These are phyloP conservation scores for Metroxylon sagu DNA, from an alignment of 176 grass and related monocot genomes.

Conservation along the genomic window DNA sequence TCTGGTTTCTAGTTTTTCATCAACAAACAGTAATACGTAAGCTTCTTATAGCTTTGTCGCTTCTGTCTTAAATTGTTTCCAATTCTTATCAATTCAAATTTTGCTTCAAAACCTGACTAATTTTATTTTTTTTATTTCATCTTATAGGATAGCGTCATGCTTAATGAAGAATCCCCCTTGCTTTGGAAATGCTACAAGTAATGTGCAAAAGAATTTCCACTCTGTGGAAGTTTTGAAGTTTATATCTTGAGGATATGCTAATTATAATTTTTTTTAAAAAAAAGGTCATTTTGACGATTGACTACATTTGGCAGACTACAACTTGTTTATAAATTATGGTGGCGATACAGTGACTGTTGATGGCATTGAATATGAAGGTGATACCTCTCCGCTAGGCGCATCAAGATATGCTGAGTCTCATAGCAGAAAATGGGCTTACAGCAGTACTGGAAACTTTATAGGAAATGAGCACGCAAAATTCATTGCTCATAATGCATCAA, in stretches of 20 bases:
- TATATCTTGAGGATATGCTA: too few relatives aligned
- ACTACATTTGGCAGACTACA: neutral
- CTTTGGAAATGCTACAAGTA: neutral
- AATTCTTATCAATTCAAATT: too few relatives aligned
- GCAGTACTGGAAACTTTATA: conserved; percentile 7
- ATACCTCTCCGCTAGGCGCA: neutral
- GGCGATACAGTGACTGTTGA: neutral
- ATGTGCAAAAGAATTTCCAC: too few relatives aligned
- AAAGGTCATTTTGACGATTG: too few relatives aligned
- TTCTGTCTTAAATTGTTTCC: too few relatives aligned
- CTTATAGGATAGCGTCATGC: conserved; percentile 1
- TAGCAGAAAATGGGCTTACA: neutral
- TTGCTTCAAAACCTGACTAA: too few relatives aligned
- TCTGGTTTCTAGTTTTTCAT: conserved; percentile 13
- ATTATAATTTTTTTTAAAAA: too few relatives aligned
- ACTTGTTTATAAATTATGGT: conserved; percentile 17
- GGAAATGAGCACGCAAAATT: neutral
- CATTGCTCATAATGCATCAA: neutral
- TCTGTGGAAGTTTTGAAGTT: too few relatives aligned
- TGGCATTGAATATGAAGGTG: neutral
- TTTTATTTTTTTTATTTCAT: neutral
- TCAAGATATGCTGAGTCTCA: neutral
- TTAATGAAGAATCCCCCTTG: conserved; percentile 12
- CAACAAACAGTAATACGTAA: conserved; percentile 1
- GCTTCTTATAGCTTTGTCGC: neutral